Evolutionary conservation across 1,139 yeast genomes (phyloP), one percentile per base, ranked within the genome.

Genomic region (Nakaseomyces glabratus): DNA sequence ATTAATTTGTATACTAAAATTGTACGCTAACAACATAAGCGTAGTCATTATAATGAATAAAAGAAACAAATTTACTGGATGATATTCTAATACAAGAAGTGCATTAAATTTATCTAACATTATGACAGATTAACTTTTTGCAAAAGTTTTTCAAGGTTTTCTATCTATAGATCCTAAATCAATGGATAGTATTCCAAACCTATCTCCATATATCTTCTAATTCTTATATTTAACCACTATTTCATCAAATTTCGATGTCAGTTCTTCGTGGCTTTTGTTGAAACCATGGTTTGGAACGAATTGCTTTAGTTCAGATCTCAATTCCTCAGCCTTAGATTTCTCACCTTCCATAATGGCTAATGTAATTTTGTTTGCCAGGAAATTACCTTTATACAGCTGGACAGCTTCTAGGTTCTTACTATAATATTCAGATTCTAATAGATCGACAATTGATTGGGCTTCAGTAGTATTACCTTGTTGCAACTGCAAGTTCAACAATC

Each of bases 291-390:
- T 63, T 28, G 72, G 69, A 37, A 67, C 66, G 4, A 63, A 39
- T 8, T 49, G 42, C 28, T 56, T 52, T 37, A 76, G 62, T 45
- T 72, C 63, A 8, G 47, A 45, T 43, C 70, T 57, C 43, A 75
- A 61, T 17, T 54, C 57, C 6, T 54, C 57, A 3, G 61, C 60
- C 14, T 62, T 54, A 2, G 59, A 61, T 13, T 59, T 52, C 8
- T 58, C 63, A 11, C 72, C 73, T 44, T 67, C 60, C 46, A 73
- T 60, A 38, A 69, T 65, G 40, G 69, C 67, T 37, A 66, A 66
- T 1, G 78, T 63, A 38, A 76, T 68, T 51, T 68, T 63, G 52
- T 70, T 70, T 35, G 78, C 76, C 34, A 75, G 47, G 31, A 71
- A 62, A 49, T 71, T 71, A 13, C 66, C 68, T 26, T 48, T 45